Conservation (phyloP, 306 rosid genomes). For the Vigna mungo region DNA sequence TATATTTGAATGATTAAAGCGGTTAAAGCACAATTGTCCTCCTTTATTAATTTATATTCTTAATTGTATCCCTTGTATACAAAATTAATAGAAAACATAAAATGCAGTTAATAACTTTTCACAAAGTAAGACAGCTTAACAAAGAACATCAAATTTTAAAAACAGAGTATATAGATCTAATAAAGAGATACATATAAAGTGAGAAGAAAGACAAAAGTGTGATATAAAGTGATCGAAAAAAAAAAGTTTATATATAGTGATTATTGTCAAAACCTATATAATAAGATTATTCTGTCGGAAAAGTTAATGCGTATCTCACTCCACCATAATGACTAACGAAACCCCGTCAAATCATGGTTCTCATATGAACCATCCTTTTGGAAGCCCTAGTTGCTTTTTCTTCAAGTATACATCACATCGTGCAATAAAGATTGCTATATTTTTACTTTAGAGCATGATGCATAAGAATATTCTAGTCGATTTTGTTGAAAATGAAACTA, state of each 20-base stretch:
- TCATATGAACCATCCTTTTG: constrained; percentile 12
- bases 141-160: no score
- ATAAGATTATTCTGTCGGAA: background rate
- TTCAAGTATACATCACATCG: background rate
- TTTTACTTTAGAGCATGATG: background rate
- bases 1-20: no score
- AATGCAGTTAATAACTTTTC: no score
- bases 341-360: constrained; percentile 13
- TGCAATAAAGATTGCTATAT: background rate
- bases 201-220: no score
- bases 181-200: no score
- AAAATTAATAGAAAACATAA: no score
- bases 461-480: background rate
- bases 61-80: no score
- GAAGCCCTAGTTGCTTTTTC: background rate
- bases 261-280: background rate
- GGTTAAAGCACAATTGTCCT: no score
- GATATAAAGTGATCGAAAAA: no score
- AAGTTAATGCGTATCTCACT: constrained; percentile 6
- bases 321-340: background rate
- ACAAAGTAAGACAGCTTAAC: no score
- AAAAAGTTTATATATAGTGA: background rate
- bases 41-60: no score
- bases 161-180: no score
- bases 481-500: background rate